These are phyloP conservation scores for Rhinocladiella mackenziei DNA, from an alignment of 2,329 filamentous ascomycete species.

Conservation along the genomic window DNA sequence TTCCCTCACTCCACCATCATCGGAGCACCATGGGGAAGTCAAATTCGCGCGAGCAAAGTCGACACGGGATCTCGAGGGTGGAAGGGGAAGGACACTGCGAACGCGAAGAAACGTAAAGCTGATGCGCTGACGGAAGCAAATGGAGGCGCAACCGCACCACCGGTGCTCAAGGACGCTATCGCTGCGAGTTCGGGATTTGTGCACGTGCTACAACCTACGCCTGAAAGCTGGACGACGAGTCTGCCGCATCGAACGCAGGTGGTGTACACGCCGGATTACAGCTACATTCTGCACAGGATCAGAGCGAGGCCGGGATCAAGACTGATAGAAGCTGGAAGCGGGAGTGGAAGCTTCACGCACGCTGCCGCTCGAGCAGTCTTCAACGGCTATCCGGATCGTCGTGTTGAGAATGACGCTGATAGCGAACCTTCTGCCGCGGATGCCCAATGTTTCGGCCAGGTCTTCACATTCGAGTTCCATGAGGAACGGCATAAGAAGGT, in stretches of 20 bases:
- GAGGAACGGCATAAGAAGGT: constrained; percentile 41
- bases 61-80: constrained; percentile 87
- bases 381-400: constrained; percentile 35
- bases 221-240: constrained; percentile 50
- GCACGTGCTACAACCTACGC: constrained; percentile 48
- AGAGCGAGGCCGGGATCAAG: constrained; percentile 45
- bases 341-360: constrained; percentile 51
- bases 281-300: constrained; percentile 49
- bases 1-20: constrained; percentile 77
- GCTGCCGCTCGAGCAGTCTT: constrained; percentile 49
- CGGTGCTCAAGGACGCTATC: constrained; percentile 34
- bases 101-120: constrained; percentile 47
- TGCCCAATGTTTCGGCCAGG: constrained; percentile 38
- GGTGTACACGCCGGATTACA: constrained; percentile 53
- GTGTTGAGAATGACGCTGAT: constrained; percentile 21
- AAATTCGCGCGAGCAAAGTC: constrained; percentile 82
- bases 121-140: constrained; percentile 39
- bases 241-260: constrained; percentile 51
- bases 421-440: too few species aligned
- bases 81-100: constrained; percentile 56
- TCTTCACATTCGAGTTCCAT: constrained; percentile 51
- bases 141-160: constrained; percentile 21
- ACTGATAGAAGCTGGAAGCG: constrained; percentile 50
- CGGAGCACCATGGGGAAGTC: constrained; percentile 80
- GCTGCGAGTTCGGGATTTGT: constrained; percentile 46